Evolutionary conservation across 2,329 filamentous ascomycete genomes (phyloP).

Genomic region (Eutypa lata): DNA sequence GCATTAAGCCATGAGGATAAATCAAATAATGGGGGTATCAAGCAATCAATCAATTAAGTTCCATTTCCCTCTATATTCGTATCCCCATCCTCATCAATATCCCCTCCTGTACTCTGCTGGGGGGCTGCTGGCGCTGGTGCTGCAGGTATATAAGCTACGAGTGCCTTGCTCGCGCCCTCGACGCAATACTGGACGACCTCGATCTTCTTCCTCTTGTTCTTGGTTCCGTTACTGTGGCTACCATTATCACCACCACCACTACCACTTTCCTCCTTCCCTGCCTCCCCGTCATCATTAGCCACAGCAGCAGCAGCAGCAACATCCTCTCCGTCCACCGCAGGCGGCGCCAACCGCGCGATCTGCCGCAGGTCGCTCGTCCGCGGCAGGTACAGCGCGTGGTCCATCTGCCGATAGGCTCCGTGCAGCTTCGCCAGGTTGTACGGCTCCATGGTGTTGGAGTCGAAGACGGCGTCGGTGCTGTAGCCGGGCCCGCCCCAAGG

Average conservation of each 20-base stretch:
- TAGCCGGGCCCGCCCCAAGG: slow-evolving; percentile 61
- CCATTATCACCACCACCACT: background rate
- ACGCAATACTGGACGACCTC: slow-evolving; percentile 89
- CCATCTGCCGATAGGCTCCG: slow-evolving; percentile 55
- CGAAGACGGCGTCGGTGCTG: slow-evolving; percentile 66
- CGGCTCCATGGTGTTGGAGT: slow-evolving; percentile 82
- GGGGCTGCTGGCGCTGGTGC: background rate
- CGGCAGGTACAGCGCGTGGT: slow-evolving; percentile 76
- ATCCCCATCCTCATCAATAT: background rate
- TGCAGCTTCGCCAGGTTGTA: slow-evolving; percentile 69
- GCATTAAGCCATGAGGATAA: background rate
- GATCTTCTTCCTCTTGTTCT: slow-evolving; percentile 46
- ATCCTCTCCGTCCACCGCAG: slow-evolving; percentile 35
- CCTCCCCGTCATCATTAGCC: too few relatives aligned
- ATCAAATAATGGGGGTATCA: background rate
- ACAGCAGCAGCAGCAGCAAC: too few relatives aligned
- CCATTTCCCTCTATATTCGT: background rate
- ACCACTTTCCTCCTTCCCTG: too few relatives aligned
- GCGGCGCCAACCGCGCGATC: slow-evolving; percentile 57
- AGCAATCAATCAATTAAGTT: background rate
- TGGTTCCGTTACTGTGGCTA: slow-evolving; percentile 4
- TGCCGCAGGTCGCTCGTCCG: slow-evolving; percentile 81
- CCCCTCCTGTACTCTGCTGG: background rate
- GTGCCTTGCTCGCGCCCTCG: slow-evolving; percentile 80
- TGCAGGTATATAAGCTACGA: slow-evolving; percentile 60